A percentile compares a stretch with the other conserved stretches of the same genome.
Conservation (phyloP, 2,329 filamentous ascomycete genomes). For the Colletotrichum sp. region DNA sequence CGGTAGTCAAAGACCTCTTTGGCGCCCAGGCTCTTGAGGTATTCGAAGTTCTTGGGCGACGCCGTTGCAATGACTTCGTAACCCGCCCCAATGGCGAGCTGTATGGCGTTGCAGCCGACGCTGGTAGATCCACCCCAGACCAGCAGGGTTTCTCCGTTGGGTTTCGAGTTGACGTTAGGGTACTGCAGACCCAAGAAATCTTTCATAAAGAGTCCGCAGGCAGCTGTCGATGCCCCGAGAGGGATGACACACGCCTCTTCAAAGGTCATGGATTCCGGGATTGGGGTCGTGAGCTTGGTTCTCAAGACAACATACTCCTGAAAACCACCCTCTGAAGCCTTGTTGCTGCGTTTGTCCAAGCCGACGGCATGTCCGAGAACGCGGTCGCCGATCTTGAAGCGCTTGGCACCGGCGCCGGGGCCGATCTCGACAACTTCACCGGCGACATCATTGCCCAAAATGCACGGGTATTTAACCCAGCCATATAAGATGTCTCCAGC, state of each 20-base stretch:
- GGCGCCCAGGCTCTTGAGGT: conserved; percentile 47
- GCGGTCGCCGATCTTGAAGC: conserved; percentile 31
- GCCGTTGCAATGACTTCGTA: conserved; percentile 49
- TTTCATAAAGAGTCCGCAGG: conserved; percentile 26
- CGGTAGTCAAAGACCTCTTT: conserved; percentile 49
- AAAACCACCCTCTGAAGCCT: conserved; percentile 28
- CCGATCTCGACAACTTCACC: conserved; percentile 33
- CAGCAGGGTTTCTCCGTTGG: conserved; percentile 25
- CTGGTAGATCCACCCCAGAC: conserved; percentile 56
- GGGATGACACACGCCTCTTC: conserved; percentile 30
- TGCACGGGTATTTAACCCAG: conserved; percentile 29
- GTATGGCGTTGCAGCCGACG: conserved; percentile 50
- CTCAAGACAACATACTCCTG: conserved; percentile 26
- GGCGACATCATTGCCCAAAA: conserved; percentile 36
- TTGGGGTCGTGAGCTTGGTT: not conserved
- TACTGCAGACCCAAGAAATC: conserved; percentile 24
- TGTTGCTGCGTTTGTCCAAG: conserved; percentile 34
- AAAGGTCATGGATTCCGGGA: conserved; percentile 29
- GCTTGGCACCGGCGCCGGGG: conserved; percentile 3
- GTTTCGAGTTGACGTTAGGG: conserved; percentile 20
- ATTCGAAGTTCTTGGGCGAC: conserved; percentile 46
- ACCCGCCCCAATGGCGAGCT: conserved; percentile 47
- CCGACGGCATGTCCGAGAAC: conserved; percentile 32
- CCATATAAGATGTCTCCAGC: conserved; percentile 21
- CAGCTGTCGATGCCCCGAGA: conserved; percentile 30